Evolutionary conservation across 306 rosid genomes (phyloP), one percentile per base, ranked within the genome.

Genomic region (Crotalaria pallida): DNA sequence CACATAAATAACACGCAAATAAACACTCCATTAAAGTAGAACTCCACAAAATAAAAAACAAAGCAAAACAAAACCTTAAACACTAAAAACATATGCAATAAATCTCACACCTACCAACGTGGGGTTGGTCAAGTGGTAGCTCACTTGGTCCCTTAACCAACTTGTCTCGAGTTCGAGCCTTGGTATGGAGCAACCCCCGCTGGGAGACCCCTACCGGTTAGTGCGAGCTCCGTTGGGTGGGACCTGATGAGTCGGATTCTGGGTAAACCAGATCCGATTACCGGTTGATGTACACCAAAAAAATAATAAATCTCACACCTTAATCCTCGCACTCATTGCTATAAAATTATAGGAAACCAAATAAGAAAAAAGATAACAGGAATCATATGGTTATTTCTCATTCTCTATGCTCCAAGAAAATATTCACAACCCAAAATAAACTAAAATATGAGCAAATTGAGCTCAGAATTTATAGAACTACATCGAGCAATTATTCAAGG

Each of bases 61-160:
- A 41, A 26, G 31, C 12, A 53, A 16, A 15, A 18, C 34, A 21
- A 26, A 11, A 0, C 40, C 40, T 33, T 7, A 33, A 4, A 33
- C 9, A 33, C 1, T 6, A 6, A 3, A 0, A 33, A 33, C 6
- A 33, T 6, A 33, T 7, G 8, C 40, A 17, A 26, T 29, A 41
- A 34, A 58, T 5, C 63, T 22, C 58, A 77, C 22, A 55, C 61
- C 79, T n/a, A n/a, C n/a, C n/a, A n/a, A n/a, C n/a, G n/a, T n/a
- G n/a, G n/a, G n/a, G n/a, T n/a, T n/a, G n/a, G n/a, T n/a, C n/a
- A n/a, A n/a, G n/a, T n/a, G n/a, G n/a, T n/a, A n/a, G n/a, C n/a
- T n/a, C n/a, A n/a, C n/a, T n/a, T n/a, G n/a, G n/a, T n/a, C n/a
- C n/a, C n/a, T n/a, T n/a, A n/a, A n/a, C n/a, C n/a, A n/a, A n/a